Conservation (phyloP, 305 asterid species). For the Fraxinus xanthoxyloides region DNA sequence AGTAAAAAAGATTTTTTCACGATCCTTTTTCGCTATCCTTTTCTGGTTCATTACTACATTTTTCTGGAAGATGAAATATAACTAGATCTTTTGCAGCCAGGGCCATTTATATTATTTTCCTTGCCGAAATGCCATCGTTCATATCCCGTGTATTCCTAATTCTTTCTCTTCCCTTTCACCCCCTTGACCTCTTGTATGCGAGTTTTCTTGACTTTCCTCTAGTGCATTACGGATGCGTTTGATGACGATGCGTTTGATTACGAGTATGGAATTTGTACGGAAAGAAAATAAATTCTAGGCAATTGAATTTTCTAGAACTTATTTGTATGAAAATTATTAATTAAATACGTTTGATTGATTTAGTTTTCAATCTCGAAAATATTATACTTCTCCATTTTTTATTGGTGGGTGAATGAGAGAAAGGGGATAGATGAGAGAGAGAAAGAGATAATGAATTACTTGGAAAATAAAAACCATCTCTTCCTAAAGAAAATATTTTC, state of each 20-base stretch:
- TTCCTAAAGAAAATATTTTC: not conserved
- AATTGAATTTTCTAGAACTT: not conserved
- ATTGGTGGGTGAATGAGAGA: not conserved
- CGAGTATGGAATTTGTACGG: not conserved
- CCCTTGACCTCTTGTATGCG: not conserved
- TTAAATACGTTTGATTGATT: not conserved
- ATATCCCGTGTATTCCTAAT: not conserved
- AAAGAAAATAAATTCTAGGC: not conserved
- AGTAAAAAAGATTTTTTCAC: not conserved
- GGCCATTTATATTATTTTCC: not conserved
- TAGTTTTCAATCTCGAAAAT: not conserved
- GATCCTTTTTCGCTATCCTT: not conserved
- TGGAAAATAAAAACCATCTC: not conserved
- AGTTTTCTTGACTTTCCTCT: not conserved
- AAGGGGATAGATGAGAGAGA: not conserved
- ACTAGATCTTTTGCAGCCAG: not conserved
- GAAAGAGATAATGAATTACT: not conserved
- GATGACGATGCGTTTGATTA: not conserved
- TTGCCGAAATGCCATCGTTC: not conserved
- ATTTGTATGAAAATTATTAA: no score
- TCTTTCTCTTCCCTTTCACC: not conserved
- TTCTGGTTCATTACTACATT: not conserved
- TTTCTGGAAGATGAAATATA: not conserved
- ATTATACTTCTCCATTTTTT: not conserved
- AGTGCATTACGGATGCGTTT: not conserved